Evolutionary conservation across 2,329 filamentous ascomycete species (phyloP).

Genomic region (Penicillium sp.): DNA sequence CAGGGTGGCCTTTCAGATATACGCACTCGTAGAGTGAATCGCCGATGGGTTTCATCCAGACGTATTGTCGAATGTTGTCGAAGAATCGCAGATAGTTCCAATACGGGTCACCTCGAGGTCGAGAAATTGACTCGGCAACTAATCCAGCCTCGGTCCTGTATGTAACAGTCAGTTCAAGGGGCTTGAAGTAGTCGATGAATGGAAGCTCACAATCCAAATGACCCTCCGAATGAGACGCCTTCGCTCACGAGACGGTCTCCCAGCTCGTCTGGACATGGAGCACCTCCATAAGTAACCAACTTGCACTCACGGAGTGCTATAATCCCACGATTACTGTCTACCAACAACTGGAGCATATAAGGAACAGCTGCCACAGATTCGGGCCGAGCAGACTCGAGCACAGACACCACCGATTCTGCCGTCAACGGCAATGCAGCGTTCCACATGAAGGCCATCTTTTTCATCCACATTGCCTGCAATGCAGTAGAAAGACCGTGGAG

Average conservation of each 20-base stretch:
- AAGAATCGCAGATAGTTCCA: conserved; percentile 47
- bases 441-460: conserved; percentile 43
- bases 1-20: conserved; percentile 32
- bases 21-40: conserved; percentile 31
- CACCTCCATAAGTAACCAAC: conserved; percentile 43
- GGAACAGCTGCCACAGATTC: conserved; percentile 45
- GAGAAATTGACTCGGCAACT: conserved; percentile 43
- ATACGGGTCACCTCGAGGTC: conserved; percentile 37
- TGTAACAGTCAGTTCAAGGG: neutral
- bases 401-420: conserved; percentile 34
- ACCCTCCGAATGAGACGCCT: conserved; percentile 38
- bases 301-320: conserved; percentile 38
- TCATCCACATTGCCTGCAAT: conserved; percentile 46
- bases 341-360: conserved; percentile 43
- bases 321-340: conserved; percentile 37
- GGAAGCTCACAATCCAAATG: conserved; percentile 42
- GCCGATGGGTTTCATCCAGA: conserved; percentile 39
- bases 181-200: neutral
- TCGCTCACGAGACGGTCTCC: conserved; percentile 40
- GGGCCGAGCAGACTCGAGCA: conserved; percentile 37
- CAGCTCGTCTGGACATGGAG: conserved; percentile 44
- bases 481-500: conserved; percentile 44
- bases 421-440: conserved; percentile 43
- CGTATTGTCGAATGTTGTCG: conserved; percentile 35
- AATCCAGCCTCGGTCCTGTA: conserved; percentile 45